Base-by-base conservation (phyloP, 2,329 filamentous ascomycete genomes). In the Passalora sequoiae region DNA sequence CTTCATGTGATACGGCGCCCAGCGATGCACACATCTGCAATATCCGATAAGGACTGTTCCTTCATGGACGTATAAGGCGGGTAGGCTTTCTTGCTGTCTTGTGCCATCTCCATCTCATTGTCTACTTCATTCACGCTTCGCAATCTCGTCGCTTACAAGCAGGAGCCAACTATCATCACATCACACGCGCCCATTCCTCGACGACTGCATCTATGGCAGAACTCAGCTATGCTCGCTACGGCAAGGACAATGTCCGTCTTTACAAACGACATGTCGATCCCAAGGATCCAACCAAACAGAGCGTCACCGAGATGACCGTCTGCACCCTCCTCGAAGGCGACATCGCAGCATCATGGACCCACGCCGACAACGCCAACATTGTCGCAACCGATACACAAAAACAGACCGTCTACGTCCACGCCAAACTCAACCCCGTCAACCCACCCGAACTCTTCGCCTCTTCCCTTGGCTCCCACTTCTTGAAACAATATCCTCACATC, bases 301-400 rank as follows among this genome's bases (percentile, higher is more conserved):
- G 83, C 6, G 86, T 97, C 56, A 85, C 84, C 30, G 92, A 98
- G 70, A 94, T 95, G 84, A 96, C 89, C 29, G 86, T 98, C 58
- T 86, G 86, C 70, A 88, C 89, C 51, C 76, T 97, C 39, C 79
- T 98, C 21, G 89, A 97, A 72, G 92, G 92, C 57, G 85, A 89
- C 47, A 96, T 98, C 58, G 86, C 92, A 42, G 79, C 74, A 43
- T 86, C 85, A 53, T 98, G 95, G 76, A 98, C 91, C 50, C 69
- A 78, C 62, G 91, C 88, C 58, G 89, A 98, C 73, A 98, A 98
- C 76, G 86, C 83, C 60, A 86, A 94, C 54, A 81, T 98, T 46
- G 91, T 98, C 49, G 89, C 92, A 52, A 98, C 92, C 49, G 92
- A 98, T 69, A 91, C 89, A 19, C 94, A 97, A 72, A 98, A 98